These are phyloP conservation scores for Apiospora sp. DNA, from an alignment of 2,329 filamentous ascomycete genomes.

Conservation along the genomic window DNA sequence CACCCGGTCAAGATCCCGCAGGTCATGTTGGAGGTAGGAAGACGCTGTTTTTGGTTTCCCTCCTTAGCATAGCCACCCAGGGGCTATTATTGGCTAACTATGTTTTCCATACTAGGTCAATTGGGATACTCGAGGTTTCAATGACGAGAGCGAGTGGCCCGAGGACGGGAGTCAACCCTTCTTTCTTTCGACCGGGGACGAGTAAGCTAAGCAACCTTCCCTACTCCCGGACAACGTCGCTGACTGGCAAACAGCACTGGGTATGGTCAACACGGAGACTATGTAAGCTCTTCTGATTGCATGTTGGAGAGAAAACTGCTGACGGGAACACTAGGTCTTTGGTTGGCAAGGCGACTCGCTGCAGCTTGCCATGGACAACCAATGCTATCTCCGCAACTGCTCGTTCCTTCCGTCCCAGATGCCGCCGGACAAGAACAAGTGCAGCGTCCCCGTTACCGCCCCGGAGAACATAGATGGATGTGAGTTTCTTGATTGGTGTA, in stretches of 20 bases:
- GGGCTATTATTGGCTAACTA: not conserved
- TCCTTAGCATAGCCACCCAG: not conserved
- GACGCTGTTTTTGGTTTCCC: not conserved
- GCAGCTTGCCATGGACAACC: constrained; percentile 32
- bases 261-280: constrained; percentile 27
- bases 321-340: constrained; percentile 3
- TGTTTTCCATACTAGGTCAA: constrained; percentile 45
- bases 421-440: constrained; percentile 39
- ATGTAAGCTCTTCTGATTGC: not conserved
- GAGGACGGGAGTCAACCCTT: constrained; percentile 43
- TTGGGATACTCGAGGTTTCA: constrained; percentile 46
- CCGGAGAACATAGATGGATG: constrained; percentile 36
- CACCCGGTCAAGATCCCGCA: constrained; percentile 46
- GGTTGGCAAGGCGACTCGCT: constrained; percentile 27
- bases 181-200: constrained; percentile 47
- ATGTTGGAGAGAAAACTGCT: not conserved
- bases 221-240: not conserved
- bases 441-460: constrained; percentile 37
- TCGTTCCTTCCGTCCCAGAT: constrained; percentile 40
- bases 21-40: constrained; percentile 47
- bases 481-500: not conserved
- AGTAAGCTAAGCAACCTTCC: constrained; percentile 29
- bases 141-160: constrained; percentile 44
- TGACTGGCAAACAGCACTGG: constrained; percentile 24
- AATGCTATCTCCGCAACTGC: constrained; percentile 45